Conservation (phyloP, 2,329 filamentous ascomycete genomes). For the Teratosphaeria gauchensis region DNA sequence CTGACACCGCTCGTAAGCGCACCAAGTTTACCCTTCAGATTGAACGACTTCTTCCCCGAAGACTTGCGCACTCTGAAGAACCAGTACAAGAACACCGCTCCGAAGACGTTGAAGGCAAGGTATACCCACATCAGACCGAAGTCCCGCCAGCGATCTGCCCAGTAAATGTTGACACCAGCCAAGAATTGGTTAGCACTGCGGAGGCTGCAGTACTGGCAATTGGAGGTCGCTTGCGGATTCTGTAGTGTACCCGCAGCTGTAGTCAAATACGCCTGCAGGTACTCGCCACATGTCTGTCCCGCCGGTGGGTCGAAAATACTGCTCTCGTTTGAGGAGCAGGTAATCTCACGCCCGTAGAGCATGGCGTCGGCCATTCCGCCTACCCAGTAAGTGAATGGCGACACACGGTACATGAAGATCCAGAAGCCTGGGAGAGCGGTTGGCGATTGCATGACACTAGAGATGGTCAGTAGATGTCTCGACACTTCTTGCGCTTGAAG, state of each 20-base stretch:
- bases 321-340: conserved; percentile 36
- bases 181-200: conserved; percentile 40
- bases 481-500: too few relatives aligned
- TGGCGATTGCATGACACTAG: conserved; percentile 51
- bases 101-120: conserved; percentile 52
- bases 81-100: conserved; percentile 54
- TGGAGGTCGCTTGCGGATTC: conserved; percentile 33
- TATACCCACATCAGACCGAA: conserved; percentile 62
- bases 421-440: conserved; percentile 57
- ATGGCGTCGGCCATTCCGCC: conserved; percentile 30
- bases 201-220: conserved; percentile 43
- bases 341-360: conserved; percentile 38
- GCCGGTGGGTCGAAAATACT: conserved; percentile 31
- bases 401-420: conserved; percentile 66
- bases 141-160: conserved; percentile 53
- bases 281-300: conserved; percentile 34
- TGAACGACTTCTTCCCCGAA: conserved; percentile 7
- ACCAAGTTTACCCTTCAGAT: background rate
- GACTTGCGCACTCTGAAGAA: conserved; percentile 43
- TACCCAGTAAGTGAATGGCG: conserved; percentile 57
- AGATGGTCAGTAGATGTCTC: too few relatives aligned
- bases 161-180: conserved; percentile 31
- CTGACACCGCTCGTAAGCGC: background rate
- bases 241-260: conserved; percentile 33
- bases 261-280: conserved; percentile 34